These are phyloP conservation scores for Amanita thiersii DNA, from an alignment of 768 basidiomycete genomes.

Conservation along the genomic window DNA sequence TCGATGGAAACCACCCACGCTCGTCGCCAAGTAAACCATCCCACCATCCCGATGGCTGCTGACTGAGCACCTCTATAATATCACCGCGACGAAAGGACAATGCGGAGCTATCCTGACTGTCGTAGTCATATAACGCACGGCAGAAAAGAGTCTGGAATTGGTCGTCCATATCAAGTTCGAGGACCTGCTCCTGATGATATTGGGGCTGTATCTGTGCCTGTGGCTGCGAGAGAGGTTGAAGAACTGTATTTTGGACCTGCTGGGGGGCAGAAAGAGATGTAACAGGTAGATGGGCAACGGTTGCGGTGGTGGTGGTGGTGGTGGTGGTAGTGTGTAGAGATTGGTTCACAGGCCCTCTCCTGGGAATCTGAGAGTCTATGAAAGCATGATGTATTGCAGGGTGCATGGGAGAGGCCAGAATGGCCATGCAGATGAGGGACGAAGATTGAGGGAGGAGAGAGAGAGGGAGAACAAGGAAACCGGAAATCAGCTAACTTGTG, in stretches of 20 bases:
- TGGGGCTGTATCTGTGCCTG: slow-evolving; percentile 13
- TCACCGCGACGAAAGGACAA: slow-evolving; percentile 83
- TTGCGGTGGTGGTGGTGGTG: slow-evolving; percentile 10
- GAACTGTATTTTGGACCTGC: slow-evolving; percentile 11
- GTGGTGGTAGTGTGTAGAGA: too few relatives aligned
- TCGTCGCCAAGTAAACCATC: slow-evolving; percentile 86
- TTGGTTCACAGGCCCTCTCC: too few relatives aligned
- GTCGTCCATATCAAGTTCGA: slow-evolving; percentile 35
- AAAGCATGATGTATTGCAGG: slow-evolving; percentile 15
- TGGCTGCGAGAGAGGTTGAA: slow-evolving; percentile 13
- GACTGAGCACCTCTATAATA: slow-evolving; percentile 89
- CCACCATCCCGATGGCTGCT: slow-evolving; percentile 96
- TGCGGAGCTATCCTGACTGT: slow-evolving; percentile 80
- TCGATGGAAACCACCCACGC: slow-evolving; percentile 96
- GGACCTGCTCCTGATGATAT: slow-evolving; percentile 24
- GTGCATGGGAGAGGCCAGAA: slow-evolving; percentile 23
- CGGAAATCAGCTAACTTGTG: slow-evolving; percentile 7
- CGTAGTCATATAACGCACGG: slow-evolving; percentile 86
- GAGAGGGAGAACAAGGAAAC: slow-evolving; percentile 12
- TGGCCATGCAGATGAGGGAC: slow-evolving; percentile 19
- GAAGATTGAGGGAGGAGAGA: slow-evolving; percentile 9
- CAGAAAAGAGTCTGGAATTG: slow-evolving; percentile 76
- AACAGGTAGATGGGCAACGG: too few relatives aligned
- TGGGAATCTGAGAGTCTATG: slow-evolving; percentile 12
- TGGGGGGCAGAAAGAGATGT: too few relatives aligned